These are phyloP conservation scores for Calophaca sinica DNA, from an alignment of 306 rosid genomes.

Conservation along the genomic window DNA sequence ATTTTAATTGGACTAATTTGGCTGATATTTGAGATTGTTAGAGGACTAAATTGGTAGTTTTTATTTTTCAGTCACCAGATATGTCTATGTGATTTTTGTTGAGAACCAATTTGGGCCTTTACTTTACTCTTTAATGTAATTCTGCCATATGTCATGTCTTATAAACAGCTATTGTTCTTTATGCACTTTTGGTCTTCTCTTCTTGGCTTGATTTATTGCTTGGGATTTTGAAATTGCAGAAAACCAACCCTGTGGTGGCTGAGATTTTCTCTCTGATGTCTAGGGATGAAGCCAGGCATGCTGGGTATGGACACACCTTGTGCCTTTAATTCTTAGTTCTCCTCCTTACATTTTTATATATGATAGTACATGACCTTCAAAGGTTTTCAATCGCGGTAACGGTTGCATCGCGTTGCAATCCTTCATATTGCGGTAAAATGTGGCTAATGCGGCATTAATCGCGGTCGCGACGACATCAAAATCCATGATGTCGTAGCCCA, in stretches of 20 bases:
- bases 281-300: conserved; percentile 99
- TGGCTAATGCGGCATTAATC: no score
- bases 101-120: no score
- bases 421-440: no score
- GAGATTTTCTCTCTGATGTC: conserved; percentile 99
- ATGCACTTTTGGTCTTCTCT: background rate
- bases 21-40: no score
- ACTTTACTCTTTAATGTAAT: background rate
- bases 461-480: no score
- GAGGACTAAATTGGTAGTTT: no score
- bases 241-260: conserved; percentile 99
- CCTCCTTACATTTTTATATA: background rate
- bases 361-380: background rate
- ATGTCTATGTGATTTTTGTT: no score
- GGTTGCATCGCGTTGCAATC: no score
- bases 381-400: no score
- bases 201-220: conserved; percentile 39
- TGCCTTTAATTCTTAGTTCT: conserved; percentile 11
- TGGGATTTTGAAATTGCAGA: conserved; percentile 62
- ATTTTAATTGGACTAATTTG: no score
- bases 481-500: no score
- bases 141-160: conserved; percentile 17
- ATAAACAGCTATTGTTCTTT: background rate
- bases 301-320: conserved; percentile 68
- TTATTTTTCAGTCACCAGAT: no score